These are phyloP conservation scores for Chrysosphaeria jannelii DNA, from an alignment of 2,329 filamentous ascomycete genomes.

Conservation along the genomic window DNA sequence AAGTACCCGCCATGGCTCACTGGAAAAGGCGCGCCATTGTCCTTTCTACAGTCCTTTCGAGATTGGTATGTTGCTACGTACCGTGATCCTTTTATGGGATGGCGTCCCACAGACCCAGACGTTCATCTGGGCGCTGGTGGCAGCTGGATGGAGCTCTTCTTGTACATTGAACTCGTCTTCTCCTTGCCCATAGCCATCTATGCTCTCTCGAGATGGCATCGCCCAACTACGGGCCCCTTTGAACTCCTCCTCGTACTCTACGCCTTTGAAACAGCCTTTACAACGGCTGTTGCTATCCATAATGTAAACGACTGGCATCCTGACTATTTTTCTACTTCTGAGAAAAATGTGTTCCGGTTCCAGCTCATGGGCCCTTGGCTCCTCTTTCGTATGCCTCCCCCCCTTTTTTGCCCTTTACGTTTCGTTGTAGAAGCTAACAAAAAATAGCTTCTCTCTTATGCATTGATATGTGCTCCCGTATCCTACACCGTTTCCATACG, in stretches of 20 bases:
- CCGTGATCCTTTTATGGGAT: conserved; percentile 21
- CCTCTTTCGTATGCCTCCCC: conserved; percentile 16
- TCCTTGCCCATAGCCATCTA: conserved; percentile 20
- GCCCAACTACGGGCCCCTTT: conserved; percentile 11
- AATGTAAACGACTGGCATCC: conserved; percentile 19
- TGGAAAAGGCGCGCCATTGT: conserved; percentile 14
- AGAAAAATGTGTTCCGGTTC: conserved; percentile 16
- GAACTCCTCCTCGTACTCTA: conserved; percentile 23
- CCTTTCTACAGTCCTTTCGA: conserved; percentile 16
- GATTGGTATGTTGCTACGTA: conserved; percentile 15
- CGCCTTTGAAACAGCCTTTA: conserved; percentile 19
- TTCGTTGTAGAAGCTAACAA: background rate
- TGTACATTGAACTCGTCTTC: conserved; percentile 18
- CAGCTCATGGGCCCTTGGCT: conserved; percentile 21
- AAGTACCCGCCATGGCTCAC: conserved; percentile 20
- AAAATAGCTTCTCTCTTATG: conserved; percentile 17
- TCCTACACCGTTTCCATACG: conserved; percentile 12
- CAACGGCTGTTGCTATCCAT: conserved; percentile 18
- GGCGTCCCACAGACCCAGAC: conserved; percentile 6
- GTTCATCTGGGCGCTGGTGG: conserved; percentile 4
- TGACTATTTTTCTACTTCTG: conserved; percentile 12
- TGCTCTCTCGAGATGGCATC: conserved; percentile 14
- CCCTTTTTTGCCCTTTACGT: conserved; percentile 1
- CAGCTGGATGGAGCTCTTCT: conserved; percentile 19
- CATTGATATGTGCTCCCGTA: conserved; percentile 22